These are phyloP conservation scores for Persicaria maculosa DNA, from an alignment of 148 eudicot genomes.

Conservation along the genomic window DNA sequence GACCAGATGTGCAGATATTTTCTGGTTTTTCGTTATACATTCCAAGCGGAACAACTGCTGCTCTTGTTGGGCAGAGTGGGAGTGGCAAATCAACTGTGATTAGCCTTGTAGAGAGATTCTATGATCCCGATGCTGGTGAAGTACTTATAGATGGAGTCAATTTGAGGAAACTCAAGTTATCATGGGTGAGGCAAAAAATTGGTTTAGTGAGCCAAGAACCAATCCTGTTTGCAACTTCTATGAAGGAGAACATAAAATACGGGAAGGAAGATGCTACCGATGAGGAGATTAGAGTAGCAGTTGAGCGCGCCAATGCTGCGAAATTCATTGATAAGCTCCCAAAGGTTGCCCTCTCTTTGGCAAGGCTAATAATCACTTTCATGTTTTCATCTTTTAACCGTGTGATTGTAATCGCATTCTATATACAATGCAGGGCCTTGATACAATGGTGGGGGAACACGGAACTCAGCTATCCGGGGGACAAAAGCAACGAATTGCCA, in stretches of 20 bases:
- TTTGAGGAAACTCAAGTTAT: slow-evolving; percentile 44
- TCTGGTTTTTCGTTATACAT: slow-evolving; percentile 53
- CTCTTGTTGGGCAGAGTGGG: slow-evolving; percentile 90
- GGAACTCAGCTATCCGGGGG: slow-evolving; percentile 90
- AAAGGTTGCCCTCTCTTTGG: slow-evolving; percentile 17
- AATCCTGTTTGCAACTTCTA: slow-evolving; percentile 44
- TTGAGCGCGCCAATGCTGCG: slow-evolving; percentile 75
- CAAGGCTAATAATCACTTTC: background rate
- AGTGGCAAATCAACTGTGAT: slow-evolving; percentile 86
- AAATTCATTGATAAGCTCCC: slow-evolving; percentile 76
- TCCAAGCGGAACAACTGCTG: slow-evolving; percentile 49
- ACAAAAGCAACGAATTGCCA: slow-evolving; percentile 88
- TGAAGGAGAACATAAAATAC: slow-evolving; percentile 59
- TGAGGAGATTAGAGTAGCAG: slow-evolving; percentile 56
- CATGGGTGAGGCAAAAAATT: slow-evolving; percentile 66
- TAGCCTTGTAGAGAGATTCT: slow-evolving; percentile 73
- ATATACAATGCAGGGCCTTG: slow-evolving; percentile 40
- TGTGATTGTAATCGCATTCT: background rate
- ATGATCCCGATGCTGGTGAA: slow-evolving; percentile 71
- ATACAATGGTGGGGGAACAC: slow-evolving; percentile 85
- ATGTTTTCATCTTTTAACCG: background rate
- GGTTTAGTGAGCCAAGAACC: slow-evolving; percentile 94
- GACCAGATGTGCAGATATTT: slow-evolving; percentile 74
- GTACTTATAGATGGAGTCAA: slow-evolving; percentile 62
- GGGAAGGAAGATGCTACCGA: slow-evolving; percentile 60